Base-by-base conservation (phyloP, 352 stramenopile genomes). In the Phytophthora cryptogea region DNA sequence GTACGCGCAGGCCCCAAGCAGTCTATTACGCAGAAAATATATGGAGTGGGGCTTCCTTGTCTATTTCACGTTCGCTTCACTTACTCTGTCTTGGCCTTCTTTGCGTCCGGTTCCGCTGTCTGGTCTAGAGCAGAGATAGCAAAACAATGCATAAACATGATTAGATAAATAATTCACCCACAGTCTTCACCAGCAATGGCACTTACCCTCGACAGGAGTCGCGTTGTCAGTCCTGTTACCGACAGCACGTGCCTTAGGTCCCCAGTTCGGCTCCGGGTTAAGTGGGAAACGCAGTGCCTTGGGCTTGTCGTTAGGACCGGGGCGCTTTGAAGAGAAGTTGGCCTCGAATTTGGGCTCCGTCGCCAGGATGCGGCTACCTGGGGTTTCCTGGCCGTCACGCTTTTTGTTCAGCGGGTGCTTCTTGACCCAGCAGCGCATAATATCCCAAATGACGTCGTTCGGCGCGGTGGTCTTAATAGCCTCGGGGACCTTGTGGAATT, bases 391-490 rank as follows among this genome's bases (percentile, higher is more conserved):
- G 23, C 75, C 68, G 40, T 93, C 81, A 16, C 84, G 85, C 63
- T 97, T 96, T 68, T 93, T 93, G 61, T 89, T 88, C 20, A 98
- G 68, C 17, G 96, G 96, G 80, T 99, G 81, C 52, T 97, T 88
- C 69, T 98, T 96, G 10, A 97, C 94, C 94, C 95, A 99, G 59
- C 84, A 94, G 60, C 96, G 81, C 78, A 99, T 93, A 54, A 99
- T 93, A 74, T 99, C 97, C 96, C 97, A 99, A 45, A 99, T 79
- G 6, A 99, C 90, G 53, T 96, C 74, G 70, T 97, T 97, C 3
- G 98, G 97, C 16, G 98, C 98, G 71, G 98, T 95, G 2, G 98
- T 99, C 80, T 99, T 99, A 56, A 99, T 83, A 32, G 97, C 97
- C 28, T 97, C 80, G 0, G 97, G 96, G 16, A 99, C 94, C 68